Evolutionary conservation across 2,329 filamentous ascomycete species (phyloP), one percentile per base, ranked within the genome.

Genomic region (Fusarium zealandicum): DNA sequence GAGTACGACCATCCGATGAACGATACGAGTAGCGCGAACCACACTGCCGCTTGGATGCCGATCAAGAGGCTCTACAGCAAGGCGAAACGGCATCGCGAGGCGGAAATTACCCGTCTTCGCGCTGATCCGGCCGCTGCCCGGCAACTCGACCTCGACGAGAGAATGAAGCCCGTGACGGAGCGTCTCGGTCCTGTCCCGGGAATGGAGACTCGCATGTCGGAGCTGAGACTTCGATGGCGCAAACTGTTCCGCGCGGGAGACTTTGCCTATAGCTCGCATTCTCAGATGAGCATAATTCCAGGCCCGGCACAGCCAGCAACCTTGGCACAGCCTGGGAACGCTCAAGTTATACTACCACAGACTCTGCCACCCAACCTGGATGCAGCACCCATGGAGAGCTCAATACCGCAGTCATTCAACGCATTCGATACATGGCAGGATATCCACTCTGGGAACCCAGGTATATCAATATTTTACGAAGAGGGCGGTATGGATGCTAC

Each of bases 1-100:
- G 59, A 60, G 11, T 63, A 63, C 10, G 59, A 62, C 13, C 59
- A 63, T n/a, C 59, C 59, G 2, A 54, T 63, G 6, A 33, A 61
- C 12, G 55, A 51, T 17, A 51, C 47, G 6, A 45, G 36, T 20
- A 59, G 30, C 18, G 37, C 55, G 4, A 48, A 63, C 10, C 59
- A 63, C 22, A 62, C 59, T 3, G 59, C 59, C 10, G 59, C 57
- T 11, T 62, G 59, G 59, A 62, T 62, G 46, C 59, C 59, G 4
- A 57, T 62, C 6, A 60, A 60, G 32, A 48, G 45, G 10, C 59
- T 62, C 1, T 63, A 57, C n/a, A 55, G 36, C 3, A 62, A 63
- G 30, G 59, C 59, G 4, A 62, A 57, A 7, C 43, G 40, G 2
- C 59, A 62, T 25, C 59, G 59, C 2, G 45, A 56, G 18, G 38